Base-by-base conservation (phyloP, 495 filamentous ascomycete genomes). In the Collariella sp. region DNA sequence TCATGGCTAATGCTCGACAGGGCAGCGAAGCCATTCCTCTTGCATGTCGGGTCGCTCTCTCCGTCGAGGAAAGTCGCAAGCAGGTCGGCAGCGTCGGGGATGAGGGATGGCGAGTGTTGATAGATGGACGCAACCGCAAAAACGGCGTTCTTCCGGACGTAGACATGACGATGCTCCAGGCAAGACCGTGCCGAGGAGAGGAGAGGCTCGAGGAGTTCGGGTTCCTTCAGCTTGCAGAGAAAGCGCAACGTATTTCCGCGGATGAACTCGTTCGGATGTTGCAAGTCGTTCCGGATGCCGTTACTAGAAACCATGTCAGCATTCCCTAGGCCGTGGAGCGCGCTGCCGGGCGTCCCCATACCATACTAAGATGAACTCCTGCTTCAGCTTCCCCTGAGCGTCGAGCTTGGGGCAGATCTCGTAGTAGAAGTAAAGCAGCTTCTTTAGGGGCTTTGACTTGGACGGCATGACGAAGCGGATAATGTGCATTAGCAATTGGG, bases 361-460 rank as follows among this genome's bases (percentile, higher is more conserved):
- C 93, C 94, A 97, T 60, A 99, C 94, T 64, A 99, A 77, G 70
- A 99, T 97, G 87, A 95, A 95, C 79, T 99, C 94, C 72, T 97
- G 93, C 79, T 95, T 95, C 50, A 97, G 74, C 77, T 96, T 97
- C 63, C 94, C 94, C 58, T 73, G 82, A 22, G 83, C 75, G 70
- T 97, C 94, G 39, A 84, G 84, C 70, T 99, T 99, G 23, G 94
- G 94, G 69, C 93, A 97, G 63, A 97, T 91, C 72, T 99, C 94
- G 71, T 96, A 95, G 76, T 96, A 99, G 71, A 97, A 91, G 73
- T 99, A 99, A 15, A 99, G 80, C 39, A 99, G 75, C 74, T 97
- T 97, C 80, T 99, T 99, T 62, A 99, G 76, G n/a, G 83, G 75
- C 72, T 97, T 97, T 73, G 84, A 88, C 76, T 88, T 95, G 52